Conservation (phyloP, 2,329 filamentous ascomycete genomes). For the Trichoderma sp. region DNA sequence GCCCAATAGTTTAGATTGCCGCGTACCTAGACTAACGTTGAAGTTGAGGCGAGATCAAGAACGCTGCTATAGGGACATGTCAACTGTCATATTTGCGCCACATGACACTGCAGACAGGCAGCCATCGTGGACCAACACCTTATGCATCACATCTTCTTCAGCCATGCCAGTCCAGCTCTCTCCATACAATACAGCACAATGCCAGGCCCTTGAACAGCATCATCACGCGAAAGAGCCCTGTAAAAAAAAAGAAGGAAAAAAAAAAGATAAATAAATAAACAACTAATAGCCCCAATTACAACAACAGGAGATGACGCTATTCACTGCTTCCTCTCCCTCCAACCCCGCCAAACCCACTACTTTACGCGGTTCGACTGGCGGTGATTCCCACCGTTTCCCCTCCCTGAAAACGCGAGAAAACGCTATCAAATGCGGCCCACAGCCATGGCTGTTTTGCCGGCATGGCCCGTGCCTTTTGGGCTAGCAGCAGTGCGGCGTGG, state of each 20-base stretch:
- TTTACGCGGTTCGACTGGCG: background rate
- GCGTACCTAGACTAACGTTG: background rate
- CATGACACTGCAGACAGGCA: background rate
- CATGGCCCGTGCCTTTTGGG: constrained; percentile 19
- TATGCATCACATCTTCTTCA: background rate
- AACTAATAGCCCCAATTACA: background rate
- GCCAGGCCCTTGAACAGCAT: too few relatives aligned
- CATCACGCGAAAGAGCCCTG: too few relatives aligned
- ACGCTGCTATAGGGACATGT: background rate
- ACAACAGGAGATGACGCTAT: background rate
- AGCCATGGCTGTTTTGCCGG: background rate
- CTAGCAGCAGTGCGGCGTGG: background rate
- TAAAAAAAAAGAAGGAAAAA: too few relatives aligned
- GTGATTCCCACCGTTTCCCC: background rate
- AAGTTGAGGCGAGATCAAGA: background rate
- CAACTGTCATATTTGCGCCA: background rate
- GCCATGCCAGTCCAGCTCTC: background rate
- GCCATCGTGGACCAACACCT: too few relatives aligned
- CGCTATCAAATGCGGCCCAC: background rate
- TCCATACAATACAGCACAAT: background rate
- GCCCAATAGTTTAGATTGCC: background rate
- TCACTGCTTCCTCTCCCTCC: background rate
- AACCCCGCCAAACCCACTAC: constrained; percentile 8
- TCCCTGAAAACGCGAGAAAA: constrained; percentile 15
- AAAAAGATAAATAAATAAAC: background rate